These are phyloP conservation scores for Aspergillus amoenus DNA, from an alignment of 2,329 filamentous ascomycete species.

Conservation along the genomic window DNA sequence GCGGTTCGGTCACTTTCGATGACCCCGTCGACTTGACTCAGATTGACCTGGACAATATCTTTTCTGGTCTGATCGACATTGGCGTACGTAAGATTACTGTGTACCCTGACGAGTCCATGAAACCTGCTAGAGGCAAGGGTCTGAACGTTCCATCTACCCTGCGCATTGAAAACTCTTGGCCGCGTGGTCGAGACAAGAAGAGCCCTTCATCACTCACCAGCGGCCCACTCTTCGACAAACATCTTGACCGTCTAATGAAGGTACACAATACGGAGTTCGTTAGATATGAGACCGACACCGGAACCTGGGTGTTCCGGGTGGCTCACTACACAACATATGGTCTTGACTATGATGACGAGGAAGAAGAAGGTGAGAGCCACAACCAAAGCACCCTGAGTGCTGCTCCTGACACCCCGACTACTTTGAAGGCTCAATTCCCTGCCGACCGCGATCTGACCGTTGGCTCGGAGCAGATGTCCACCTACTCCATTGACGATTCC, in stretches of 20 bases:
- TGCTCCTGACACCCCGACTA: constrained; percentile 51
- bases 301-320: constrained; percentile 89
- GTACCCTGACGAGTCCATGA: constrained; percentile 72
- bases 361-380: constrained; percentile 57
- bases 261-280: constrained; percentile 81
- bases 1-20: constrained; percentile 80
- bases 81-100: constrained; percentile 80
- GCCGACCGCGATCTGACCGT: constrained; percentile 29
- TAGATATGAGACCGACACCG: constrained; percentile 73
- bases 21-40: constrained; percentile 77
- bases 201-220: constrained; percentile 57
- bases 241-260: constrained; percentile 73
- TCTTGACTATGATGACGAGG: constrained; percentile 76
- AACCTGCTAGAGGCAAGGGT: constrained; percentile 81
- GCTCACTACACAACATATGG: constrained; percentile 96
- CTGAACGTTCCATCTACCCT: constrained; percentile 90
- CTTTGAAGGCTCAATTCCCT: constrained; percentile 39
- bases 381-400: constrained; percentile 52
- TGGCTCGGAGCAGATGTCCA: constrained; percentile 38
- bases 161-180: constrained; percentile 89
- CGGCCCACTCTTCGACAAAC: constrained; percentile 71
- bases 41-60: constrained; percentile 77
- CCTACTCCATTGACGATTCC: constrained; percentile 43
- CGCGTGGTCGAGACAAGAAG: constrained; percentile 65
- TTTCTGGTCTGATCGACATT: constrained; percentile 72